These are phyloP conservation scores for Carex arenaria DNA, from an alignment of 202 grass and related monocot species.

Conservation along the genomic window DNA sequence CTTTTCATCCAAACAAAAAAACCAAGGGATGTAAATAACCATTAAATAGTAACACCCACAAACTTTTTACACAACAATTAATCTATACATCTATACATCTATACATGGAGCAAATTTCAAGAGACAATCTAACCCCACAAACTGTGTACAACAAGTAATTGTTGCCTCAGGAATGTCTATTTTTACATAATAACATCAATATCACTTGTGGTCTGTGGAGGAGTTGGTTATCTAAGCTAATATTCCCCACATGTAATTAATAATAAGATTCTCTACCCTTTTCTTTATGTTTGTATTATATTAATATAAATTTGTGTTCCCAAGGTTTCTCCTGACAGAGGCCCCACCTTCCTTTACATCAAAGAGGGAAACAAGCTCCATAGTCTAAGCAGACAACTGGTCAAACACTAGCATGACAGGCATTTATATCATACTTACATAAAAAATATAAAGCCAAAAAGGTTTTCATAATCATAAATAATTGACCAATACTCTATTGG, in stretches of 20 bases:
- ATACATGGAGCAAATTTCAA: no score
- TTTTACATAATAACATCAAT: neutral
- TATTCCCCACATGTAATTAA: constrained; percentile 15
- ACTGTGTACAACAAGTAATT: neutral
- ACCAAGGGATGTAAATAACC: neutral
- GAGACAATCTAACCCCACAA: no score
- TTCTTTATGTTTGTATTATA: constrained; percentile 22
- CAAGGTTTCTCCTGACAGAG: constrained; percentile 55
- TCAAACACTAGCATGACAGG: constrained; percentile 62
- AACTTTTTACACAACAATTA: neutral
- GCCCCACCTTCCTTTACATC: constrained; percentile 28
- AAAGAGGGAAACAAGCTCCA: constrained; percentile 32
- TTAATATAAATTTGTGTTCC: constrained; percentile 48
- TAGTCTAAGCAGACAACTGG: constrained; percentile 63
- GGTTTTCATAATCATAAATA: constrained; percentile 2
- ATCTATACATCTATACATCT: no score
- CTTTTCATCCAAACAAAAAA: neutral
- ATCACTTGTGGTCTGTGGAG: neutral
- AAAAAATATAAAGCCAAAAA: constrained; percentile 37
- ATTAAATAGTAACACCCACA: neutral
- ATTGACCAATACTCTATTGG: constrained; percentile 7
- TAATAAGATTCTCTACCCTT: constrained; percentile 7
- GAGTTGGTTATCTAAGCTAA: neutral
- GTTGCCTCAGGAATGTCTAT: neutral
- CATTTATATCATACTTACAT: constrained; percentile 17